Base-by-base conservation (phyloP, 352 stramenopile genomes). In the Phytophthora gonapodyides region DNA sequence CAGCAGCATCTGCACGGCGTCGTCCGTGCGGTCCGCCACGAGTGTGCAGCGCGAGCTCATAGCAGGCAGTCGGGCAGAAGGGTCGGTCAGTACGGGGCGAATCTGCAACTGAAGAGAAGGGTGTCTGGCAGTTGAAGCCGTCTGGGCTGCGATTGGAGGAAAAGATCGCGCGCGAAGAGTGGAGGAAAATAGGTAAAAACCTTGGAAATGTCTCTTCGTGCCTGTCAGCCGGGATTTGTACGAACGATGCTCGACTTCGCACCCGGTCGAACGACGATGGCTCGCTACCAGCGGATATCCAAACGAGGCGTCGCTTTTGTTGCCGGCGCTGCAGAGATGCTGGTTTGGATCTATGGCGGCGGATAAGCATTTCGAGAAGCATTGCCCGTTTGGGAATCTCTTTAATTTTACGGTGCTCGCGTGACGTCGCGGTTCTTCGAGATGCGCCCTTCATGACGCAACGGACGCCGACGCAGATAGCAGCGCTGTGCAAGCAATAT, bases 1-100 rank as follows among this genome's bases (percentile, higher is more conserved):
- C 16, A 94, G 69, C 34, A 82, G 66, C 47, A 94, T 79, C 65
- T 94, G 84, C 67, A 94, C 75, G 30, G 80, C 78, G 55, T 88
- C 76, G 53, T 91, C 82, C 38, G 77, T 88, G 57, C 78, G 73
- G 59, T 91, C 81, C 13, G 76, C 77, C 49, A 91, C 81, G 56
- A 91, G 72, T 36, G 81, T 91, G 71, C 81, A 91, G 41, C 74
- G 69, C 13, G 71, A 68, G 59, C 75, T 76, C 69, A 77, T 77
- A 17, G 9, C 15, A 33, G 30, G 21, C 9, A 38, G 21, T 17
- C 44, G 4, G 10, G n/a, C n/a, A n/a, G n/a, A n/a, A n/a, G n/a
- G n/a, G n/a, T n/a, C n/a, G n/a, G 8, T 24, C 35, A 8, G 10
- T 15, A 1, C 36, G 30, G 17, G 38, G 50, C 42, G 46, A 73